Evolutionary conservation across 768 basidiomycete genomes (phyloP).

Genomic region (Pleurotus citrinopileatus): DNA sequence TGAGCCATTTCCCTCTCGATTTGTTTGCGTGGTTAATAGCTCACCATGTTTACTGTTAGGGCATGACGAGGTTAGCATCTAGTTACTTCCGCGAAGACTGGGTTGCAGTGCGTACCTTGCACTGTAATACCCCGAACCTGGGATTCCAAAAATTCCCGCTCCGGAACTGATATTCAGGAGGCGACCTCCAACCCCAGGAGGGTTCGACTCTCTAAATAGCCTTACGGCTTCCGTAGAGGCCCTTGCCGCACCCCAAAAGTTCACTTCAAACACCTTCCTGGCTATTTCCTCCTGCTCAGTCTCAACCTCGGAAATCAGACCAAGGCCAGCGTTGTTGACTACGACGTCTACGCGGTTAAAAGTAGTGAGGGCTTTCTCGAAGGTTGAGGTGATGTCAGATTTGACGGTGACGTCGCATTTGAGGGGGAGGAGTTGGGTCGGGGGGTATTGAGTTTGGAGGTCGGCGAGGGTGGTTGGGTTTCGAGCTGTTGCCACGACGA

Average conservation of each 20-base stretch:
- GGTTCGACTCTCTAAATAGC: conserved; percentile 33
- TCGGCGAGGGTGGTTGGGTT: conserved; percentile 30
- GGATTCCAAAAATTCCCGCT: conserved; percentile 5
- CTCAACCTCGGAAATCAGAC: conserved; percentile 34
- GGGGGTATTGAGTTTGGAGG: conserved; percentile 23
- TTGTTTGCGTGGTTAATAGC: neutral
- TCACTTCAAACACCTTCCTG: conserved; percentile 32
- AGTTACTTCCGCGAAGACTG: neutral
- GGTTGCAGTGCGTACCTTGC: neutral
- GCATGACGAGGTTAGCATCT: neutral
- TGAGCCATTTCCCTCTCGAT: neutral
- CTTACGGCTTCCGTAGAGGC: conserved; percentile 28
- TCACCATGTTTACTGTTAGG: neutral
- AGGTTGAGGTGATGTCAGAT: conserved; percentile 30
- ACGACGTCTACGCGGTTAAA: conserved; percentile 46
- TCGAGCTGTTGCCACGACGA: conserved; percentile 39
- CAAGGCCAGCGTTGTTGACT: conserved; percentile 39
- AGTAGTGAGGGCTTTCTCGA: conserved; percentile 25
- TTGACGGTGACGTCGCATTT: conserved; percentile 34
- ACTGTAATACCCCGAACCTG: neutral
- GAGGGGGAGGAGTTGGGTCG: conserved; percentile 32
- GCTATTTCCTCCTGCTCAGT: conserved; percentile 29
- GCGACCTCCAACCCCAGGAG: conserved; percentile 25
- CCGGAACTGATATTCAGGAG: conserved; percentile 28
- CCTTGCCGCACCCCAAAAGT: conserved; percentile 34